Conservation (phyloP, 2,329 filamentous ascomycete species). For the Hysterium pulicare region DNA sequence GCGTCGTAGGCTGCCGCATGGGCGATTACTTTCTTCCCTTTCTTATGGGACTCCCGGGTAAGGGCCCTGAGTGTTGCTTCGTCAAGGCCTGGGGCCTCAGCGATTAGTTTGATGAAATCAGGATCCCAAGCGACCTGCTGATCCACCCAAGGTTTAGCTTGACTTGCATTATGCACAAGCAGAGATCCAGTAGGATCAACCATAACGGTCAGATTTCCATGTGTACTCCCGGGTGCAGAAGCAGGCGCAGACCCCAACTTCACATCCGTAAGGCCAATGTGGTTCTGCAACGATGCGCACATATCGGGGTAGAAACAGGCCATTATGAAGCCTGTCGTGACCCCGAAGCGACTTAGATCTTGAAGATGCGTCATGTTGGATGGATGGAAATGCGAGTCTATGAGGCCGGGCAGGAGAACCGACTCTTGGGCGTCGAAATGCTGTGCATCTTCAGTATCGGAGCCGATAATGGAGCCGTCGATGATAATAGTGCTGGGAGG, state of each 20-base stretch:
- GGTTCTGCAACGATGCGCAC: conserved; percentile 2
- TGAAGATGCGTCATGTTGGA: conserved; percentile 8
- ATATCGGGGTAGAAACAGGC: conserved; percentile 3
- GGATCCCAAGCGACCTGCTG: background rate
- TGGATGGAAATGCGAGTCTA: conserved; percentile 19
- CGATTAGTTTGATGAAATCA: conserved; percentile 10
- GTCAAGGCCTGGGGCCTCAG: conserved; percentile 4
- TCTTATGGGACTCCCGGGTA: background rate
- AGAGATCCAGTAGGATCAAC: background rate
- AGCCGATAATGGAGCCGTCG: conserved; percentile 4
- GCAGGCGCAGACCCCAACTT: background rate
- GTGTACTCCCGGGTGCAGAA: conserved; percentile 3
- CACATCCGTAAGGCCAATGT: conserved; percentile 1
- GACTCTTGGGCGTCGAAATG: conserved; percentile 12
- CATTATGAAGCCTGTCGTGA: conserved; percentile 15
- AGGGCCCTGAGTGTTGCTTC: background rate
- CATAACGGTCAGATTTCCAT: conserved; percentile 1
- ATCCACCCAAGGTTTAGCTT: conserved; percentile 1
- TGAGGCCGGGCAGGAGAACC: conserved; percentile 20
- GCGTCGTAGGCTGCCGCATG: background rate
- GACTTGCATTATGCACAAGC: background rate
- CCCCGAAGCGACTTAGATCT: conserved; percentile 12
- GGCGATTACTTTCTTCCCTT: background rate
- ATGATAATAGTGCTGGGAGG: conserved; percentile 11
- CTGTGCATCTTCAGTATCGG: background rate